Base-by-base conservation (phyloP, 495 filamentous ascomycete species). In the Penicillium paxilli region DNA sequence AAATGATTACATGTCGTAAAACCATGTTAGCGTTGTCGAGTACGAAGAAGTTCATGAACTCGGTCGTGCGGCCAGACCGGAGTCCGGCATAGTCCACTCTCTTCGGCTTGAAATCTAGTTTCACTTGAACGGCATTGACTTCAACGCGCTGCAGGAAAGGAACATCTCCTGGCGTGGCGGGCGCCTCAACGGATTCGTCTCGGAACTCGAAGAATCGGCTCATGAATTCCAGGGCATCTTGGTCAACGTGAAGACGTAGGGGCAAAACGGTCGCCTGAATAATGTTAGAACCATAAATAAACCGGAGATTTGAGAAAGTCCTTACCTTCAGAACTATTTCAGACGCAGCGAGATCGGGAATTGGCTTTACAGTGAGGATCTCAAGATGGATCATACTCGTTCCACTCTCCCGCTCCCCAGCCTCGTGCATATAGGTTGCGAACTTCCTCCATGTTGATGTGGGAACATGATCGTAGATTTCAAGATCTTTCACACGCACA, bases 371-470 rank as follows among this genome's bases (percentile, higher is more conserved):
- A 46, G 89, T 96, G 47, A 93, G 75, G 9, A 97, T 74, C 63
- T 96, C 89, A 17, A 97, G 73, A 69, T 96, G 91, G 4, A 94
- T 78, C 92, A 97, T 96, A 65, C 84, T 89, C 4, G 85, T 88
- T 14, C 86, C 85, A 63, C 85, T 89, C 71, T 97, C 90, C 20
- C 93, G 83, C 54, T 89, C 85, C 7, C 90, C 91, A 6, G 84
- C 87, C 67, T 96, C 91, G 40, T 86, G 83, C 78, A 96, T 91
- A 63, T 95, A 96, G 0, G 91, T 97, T 32, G 89, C 88, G 67
- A 99, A 98, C 63, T 96, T 98, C 70, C 90, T 94, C 95, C 95
- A 99, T 1, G 93, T 98, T 8, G 94, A 98, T 1, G 91, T 94
- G 2, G 92, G 89, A 1, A 98, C 82, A 65, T 96, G 90, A 68